Percentiles rank a stretch among this genome's conserved stretches.
These are phyloP conservation scores for Vanderwaltozyma verrucispora DNA, from an alignment of 805 yeast genomes.

Conservation along the genomic window DNA sequence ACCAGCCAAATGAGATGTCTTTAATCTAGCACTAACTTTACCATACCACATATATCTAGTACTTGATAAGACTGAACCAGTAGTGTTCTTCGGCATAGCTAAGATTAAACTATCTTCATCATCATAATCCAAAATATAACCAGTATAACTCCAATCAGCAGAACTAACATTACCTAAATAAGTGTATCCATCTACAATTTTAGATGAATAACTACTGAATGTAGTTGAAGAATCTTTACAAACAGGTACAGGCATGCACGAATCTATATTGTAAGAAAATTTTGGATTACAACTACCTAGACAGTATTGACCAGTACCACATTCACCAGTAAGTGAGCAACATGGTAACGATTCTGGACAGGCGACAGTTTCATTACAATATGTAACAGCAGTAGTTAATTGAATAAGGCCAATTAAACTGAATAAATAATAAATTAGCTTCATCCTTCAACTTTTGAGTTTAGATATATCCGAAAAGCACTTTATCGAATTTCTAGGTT, in stretches of 20 bases:
- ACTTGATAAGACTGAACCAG: conserved; percentile 75
- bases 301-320: conserved; percentile 69
- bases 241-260: conserved; percentile 83
- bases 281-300: conserved; percentile 82
- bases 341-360: conserved; percentile 84
- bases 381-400: conserved; percentile 1
- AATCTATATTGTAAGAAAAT: conserved; percentile 43
- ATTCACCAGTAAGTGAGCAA: conserved; percentile 69
- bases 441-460: too few relatives aligned
- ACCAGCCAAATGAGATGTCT: conserved; percentile 67
- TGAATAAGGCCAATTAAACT: background rate
- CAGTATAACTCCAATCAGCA: conserved; percentile 57
- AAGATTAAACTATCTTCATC: conserved; percentile 42
- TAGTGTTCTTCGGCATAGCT: conserved; percentile 67
- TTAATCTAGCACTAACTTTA: conserved; percentile 55
- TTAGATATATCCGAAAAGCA: too few relatives aligned
- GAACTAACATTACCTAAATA: conserved; percentile 65
- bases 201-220: conserved; percentile 31
- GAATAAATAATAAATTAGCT: background rate
- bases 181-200: conserved; percentile 27
- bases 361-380: conserved; percentile 41
- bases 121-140: conserved; percentile 44
- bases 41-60: conserved; percentile 85
- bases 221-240: conserved; percentile 41
- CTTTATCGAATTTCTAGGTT: too few relatives aligned